phyloP scores from a whole-genome alignment of 2,329 filamentous ascomycete genomes.

The Sarocladiaceae sp. region DNA sequence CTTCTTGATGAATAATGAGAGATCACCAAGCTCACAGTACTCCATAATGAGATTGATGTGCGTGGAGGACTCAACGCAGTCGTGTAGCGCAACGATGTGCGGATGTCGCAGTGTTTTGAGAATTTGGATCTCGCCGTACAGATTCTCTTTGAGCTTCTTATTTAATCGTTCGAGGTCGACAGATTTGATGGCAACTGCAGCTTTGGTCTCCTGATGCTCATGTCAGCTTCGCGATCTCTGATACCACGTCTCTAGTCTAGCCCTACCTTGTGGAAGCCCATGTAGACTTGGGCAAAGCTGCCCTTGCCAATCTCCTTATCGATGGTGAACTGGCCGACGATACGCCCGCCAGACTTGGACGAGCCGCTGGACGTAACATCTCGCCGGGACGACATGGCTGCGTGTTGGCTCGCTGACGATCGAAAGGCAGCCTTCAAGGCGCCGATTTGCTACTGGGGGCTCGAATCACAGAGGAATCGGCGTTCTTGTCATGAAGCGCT shows the following conservation, averaged over 20 bases:
- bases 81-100: constrained; percentile 93
- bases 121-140: constrained; percentile 92
- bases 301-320: constrained; percentile 92
- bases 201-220: constrained; percentile 59
- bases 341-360: constrained; percentile 26
- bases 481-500: too few species aligned
- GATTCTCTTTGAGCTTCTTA: constrained; percentile 93
- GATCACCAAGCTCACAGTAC: constrained; percentile 90
- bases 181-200: constrained; percentile 91
- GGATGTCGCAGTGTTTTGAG: constrained; percentile 90
- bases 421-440: constrained; percentile 14
- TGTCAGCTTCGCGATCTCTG: constrained; percentile 10
- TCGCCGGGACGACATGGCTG: constrained; percentile 33
- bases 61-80: constrained; percentile 78
- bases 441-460: background rate
- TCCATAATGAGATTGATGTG: constrained; percentile 99
- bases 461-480: too few species aligned
- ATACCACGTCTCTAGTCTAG: constrained; percentile 7
- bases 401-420: constrained; percentile 26
- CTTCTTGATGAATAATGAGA: constrained; percentile 95
- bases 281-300: constrained; percentile 94
- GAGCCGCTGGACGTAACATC: constrained; percentile 30
- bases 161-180: constrained; percentile 87
- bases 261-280: constrained; percentile 71
- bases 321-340: constrained; percentile 71